These are phyloP conservation scores for Hyaloperonospora arabidopsidis DNA, from an alignment of 352 stramenopile species.

Conservation along the genomic window DNA sequence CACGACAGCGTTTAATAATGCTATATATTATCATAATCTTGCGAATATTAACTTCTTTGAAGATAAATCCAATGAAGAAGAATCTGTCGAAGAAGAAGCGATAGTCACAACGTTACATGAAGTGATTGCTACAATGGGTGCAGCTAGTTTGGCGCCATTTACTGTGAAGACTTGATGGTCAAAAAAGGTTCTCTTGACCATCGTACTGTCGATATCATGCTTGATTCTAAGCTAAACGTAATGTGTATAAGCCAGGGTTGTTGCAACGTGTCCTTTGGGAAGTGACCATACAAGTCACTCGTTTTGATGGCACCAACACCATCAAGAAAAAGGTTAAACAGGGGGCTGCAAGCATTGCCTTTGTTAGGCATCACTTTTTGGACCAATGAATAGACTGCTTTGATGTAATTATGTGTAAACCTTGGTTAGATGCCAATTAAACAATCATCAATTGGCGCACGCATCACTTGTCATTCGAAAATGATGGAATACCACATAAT, in stretches of 20 bases:
- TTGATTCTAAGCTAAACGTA: not conserved
- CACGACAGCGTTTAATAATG: not conserved
- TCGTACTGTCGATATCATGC: not conserved
- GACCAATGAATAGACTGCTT: not conserved
- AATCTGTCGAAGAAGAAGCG: not conserved
- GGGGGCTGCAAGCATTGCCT: not conserved
- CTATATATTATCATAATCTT: not conserved
- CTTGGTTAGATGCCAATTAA: not conserved
- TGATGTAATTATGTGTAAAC: not conserved
- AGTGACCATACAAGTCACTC: not conserved
- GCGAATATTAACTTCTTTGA: not conserved
- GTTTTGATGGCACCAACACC: not conserved
- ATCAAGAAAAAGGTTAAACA: constrained; percentile 2
- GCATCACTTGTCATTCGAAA: not conserved
- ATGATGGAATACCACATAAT: not conserved
- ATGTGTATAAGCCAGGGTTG: not conserved
- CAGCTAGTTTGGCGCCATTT: not conserved
- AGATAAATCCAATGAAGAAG: not conserved
- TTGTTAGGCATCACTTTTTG: not conserved
- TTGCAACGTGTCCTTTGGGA: not conserved
- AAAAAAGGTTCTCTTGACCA: not conserved
- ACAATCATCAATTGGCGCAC: not conserved
- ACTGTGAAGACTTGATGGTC: not conserved
- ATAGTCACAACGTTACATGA: not conserved
- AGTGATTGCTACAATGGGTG: not conserved